Base-by-base conservation (phyloP, 1,139 yeast genomes). In the Geotrichum reessii region DNA sequence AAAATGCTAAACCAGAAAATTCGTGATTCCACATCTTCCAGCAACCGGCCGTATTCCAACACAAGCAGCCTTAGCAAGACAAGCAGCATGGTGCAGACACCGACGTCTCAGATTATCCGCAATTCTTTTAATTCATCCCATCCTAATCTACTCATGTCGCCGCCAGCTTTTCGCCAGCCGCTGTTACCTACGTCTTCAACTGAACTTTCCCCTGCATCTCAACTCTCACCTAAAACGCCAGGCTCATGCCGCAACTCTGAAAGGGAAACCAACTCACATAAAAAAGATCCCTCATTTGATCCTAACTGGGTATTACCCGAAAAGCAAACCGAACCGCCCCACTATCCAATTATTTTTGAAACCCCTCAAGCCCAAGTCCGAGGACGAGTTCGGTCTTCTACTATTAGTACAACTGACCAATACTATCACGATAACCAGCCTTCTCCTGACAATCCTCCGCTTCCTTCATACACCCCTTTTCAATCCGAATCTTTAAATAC, bases 1-100 rank as follows among this genome's bases (percentile, higher is more conserved):
- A 96, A 89, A 71, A 81, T 83, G 51, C 78, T 92, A 11, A 66
- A 63, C 55, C 62, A 66, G 37, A 56, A 64, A 31, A 63, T 63
- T 8, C 44, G 55, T 31, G 33, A 25, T 14, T 31, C 53, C 14
- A 40, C 54, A 2, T 24, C 62, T 0, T 22, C 62, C 2, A 33
- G 8, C 21, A 12, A 8, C 42, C 46, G 47, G 21, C 33, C 49
- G 27, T 19, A 47, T 52, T 31, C 42, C 25, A 31, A 57, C 42
- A 53, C 52, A 28, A 24, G 48, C 9, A 14, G 25, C 57, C 48
- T 22, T 19, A 46, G 47, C n/a, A 51, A 52, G 40, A 46, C 58
- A 11, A 54, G 21, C 49, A 57, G 52, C 49, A 50, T 51, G 19
- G 21, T 27, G 47, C 53, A 21, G 44, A 37, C 19, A 9, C 44